Evolutionary conservation across 1,284 basidiomycete species (phyloP).

Genomic region (Hortiboletus rubellus): DNA sequence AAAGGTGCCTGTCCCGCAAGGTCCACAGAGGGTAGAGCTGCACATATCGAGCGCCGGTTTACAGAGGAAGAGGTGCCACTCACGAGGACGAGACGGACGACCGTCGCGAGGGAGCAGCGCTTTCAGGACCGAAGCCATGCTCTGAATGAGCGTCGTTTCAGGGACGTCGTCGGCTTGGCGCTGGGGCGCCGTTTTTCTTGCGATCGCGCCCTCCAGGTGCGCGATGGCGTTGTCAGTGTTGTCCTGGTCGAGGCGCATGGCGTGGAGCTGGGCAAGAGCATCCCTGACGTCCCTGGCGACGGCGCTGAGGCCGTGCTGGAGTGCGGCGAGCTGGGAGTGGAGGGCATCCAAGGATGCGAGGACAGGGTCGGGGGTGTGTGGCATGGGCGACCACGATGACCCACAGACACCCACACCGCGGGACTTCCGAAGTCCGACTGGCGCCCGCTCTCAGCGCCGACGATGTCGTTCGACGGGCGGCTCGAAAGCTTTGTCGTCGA

Average conservation of each 20-base stretch:
- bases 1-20: neutral
- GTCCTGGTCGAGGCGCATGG: conserved; percentile 17
- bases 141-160: conserved; percentile 14
- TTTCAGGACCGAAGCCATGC: conserved; percentile 16
- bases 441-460: too few relatives aligned
- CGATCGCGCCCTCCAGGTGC: conserved; percentile 15
- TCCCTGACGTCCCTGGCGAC: conserved; percentile 19
- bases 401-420: too few relatives aligned
- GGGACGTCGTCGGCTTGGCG: neutral
- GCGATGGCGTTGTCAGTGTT: conserved; percentile 12
- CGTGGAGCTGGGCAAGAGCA: conserved; percentile 19
- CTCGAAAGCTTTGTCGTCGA: conserved; percentile 34
- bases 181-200: neutral
- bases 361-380: neutral
- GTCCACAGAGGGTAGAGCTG: neutral
- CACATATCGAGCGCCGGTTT: neutral
- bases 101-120: conserved; percentile 15
- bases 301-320: conserved; percentile 8
- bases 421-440: conserved; percentile 27
- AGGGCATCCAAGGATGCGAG: conserved; percentile 7
- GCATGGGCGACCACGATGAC: neutral
- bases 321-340: conserved; percentile 18
- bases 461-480: conserved; percentile 21
- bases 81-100: conserved; percentile 9
- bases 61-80: neutral